Evolutionary conservation across 805 yeast species (phyloP).

Genomic region (Candida ascalaphidarum): DNA sequence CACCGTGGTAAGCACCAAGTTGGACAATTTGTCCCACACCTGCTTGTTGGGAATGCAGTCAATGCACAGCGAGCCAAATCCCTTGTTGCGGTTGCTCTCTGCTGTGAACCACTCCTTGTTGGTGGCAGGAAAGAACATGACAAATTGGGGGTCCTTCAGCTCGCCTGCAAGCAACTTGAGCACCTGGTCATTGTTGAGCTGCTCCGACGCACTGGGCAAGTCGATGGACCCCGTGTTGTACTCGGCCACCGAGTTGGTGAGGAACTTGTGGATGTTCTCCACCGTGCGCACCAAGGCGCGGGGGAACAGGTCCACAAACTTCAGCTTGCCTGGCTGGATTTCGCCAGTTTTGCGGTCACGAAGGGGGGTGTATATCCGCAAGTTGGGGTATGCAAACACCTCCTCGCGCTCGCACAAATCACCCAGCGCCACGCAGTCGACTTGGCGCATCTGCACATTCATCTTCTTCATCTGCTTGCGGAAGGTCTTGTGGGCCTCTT

Average conservation of each 20-base stretch:
- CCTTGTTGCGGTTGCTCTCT: slow-evolving; percentile 21
- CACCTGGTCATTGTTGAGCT: slow-evolving; percentile 33
- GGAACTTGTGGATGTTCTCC: slow-evolving; percentile 43
- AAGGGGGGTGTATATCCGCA: slow-evolving; percentile 60
- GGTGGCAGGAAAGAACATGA: slow-evolving; percentile 60
- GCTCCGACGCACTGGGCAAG: slow-evolving; percentile 32
- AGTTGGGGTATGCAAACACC: slow-evolving; percentile 58
- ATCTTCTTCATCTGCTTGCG: slow-evolving; percentile 34
- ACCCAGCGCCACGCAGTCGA: slow-evolving; percentile 79
- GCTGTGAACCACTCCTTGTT: slow-evolving; percentile 28
- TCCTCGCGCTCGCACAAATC: slow-evolving; percentile 72
- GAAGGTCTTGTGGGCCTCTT: slow-evolving; percentile 46
- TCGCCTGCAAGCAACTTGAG: slow-evolving; percentile 45
- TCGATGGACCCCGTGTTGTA: slow-evolving; percentile 28
- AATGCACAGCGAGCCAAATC: slow-evolving; percentile 32
- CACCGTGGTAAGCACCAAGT: slow-evolving; percentile 31
- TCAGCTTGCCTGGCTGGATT: slow-evolving; percentile 16
- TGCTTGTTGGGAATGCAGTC: slow-evolving; percentile 44
- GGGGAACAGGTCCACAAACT: slow-evolving; percentile 38
- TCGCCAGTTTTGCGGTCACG: slow-evolving; percentile 20
- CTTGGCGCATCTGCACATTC: slow-evolving; percentile 57
- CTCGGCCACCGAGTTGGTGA: slow-evolving; percentile 45
- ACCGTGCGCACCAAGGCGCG: slow-evolving; percentile 34
- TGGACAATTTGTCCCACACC: slow-evolving; percentile 51
- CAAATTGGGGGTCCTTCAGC: slow-evolving; percentile 39